Conservation (phyloP, 192 early-diverging fungal species). For the Coemansia sp. region DNA sequence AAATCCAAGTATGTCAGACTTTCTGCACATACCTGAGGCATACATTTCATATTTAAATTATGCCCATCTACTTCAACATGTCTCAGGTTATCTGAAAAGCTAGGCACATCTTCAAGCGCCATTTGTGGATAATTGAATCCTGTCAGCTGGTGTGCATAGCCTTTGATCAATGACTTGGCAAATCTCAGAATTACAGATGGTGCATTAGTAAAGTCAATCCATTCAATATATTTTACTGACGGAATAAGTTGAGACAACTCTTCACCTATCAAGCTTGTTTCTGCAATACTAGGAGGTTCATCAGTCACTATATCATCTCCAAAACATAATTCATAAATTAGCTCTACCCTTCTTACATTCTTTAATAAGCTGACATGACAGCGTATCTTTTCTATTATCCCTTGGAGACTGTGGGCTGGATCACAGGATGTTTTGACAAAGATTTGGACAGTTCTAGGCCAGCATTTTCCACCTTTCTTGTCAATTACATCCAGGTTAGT, state of each 20-base stretch:
- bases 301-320: not conserved
- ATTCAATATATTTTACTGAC: not conserved
- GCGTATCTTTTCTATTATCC: no score
- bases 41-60: not conserved
- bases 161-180: no score
- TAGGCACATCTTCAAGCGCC: not conserved
- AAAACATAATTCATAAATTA: not conserved
- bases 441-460: no score
- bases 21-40: not conserved
- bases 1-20: not conserved
- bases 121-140: not conserved
- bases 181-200: not conserved
- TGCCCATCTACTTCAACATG: not conserved
- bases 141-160: no score
- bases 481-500: no score
- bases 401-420: no score
- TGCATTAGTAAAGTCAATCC: not conserved
- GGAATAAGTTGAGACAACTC: not conserved
- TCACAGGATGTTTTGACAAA: no score
- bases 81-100: not conserved
- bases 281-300: not conserved
- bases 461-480: no score
- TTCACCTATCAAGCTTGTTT: not conserved
- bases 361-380: no score
- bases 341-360: no score